phyloP scores from a whole-genome alignment of 2,329 filamentous ascomycete genomes.

The Apiospora marii region DNA sequence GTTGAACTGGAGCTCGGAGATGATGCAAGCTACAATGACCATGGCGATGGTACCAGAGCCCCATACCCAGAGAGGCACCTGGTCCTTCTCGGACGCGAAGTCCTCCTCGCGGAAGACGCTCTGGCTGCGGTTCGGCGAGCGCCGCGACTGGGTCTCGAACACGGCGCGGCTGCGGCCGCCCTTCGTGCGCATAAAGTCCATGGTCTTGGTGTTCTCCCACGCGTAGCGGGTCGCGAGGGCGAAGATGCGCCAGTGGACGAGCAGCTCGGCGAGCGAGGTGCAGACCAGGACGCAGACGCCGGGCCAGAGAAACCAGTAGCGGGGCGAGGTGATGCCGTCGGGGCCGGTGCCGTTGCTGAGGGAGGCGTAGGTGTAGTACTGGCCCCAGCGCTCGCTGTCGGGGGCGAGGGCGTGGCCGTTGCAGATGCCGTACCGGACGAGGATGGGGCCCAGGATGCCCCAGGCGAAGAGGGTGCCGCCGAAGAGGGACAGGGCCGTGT shows the following conservation, averaged over 20 bases:
- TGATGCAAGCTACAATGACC: slow-evolving; percentile 58
- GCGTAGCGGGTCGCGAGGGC: slow-evolving; percentile 52
- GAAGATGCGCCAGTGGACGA: slow-evolving; percentile 43
- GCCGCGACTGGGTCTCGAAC: slow-evolving; percentile 21
- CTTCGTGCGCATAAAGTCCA: slow-evolving; percentile 27
- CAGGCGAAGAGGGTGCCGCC: slow-evolving; percentile 62
- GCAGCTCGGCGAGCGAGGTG: slow-evolving; percentile 48
- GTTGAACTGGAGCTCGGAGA: slow-evolving; percentile 59
- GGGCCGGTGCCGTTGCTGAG: slow-evolving; percentile 34
- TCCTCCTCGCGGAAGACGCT: slow-evolving; percentile 50
- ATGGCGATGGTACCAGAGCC: slow-evolving; percentile 55
- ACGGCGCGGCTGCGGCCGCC: slow-evolving; percentile 26
- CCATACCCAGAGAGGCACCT: slow-evolving; percentile 63
- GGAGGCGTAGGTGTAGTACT: slow-evolving; percentile 46
- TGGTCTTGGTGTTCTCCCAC: slow-evolving; percentile 42
- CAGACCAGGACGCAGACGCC: slow-evolving; percentile 53
- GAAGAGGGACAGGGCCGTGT: slow-evolving; percentile 66
- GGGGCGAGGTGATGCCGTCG: slow-evolving; percentile 23
- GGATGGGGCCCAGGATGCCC: slow-evolving; percentile 62
- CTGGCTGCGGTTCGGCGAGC: slow-evolving; percentile 14
- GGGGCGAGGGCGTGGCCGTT: slow-evolving; percentile 31
- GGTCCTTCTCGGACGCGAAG: slow-evolving; percentile 53
- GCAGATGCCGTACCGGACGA: slow-evolving; percentile 60
- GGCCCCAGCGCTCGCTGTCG: slow-evolving; percentile 53
- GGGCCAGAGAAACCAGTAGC: slow-evolving; percentile 50